Conservation (phyloP, 768 basidiomycete species). For the Fistulinella prunicolor region DNA sequence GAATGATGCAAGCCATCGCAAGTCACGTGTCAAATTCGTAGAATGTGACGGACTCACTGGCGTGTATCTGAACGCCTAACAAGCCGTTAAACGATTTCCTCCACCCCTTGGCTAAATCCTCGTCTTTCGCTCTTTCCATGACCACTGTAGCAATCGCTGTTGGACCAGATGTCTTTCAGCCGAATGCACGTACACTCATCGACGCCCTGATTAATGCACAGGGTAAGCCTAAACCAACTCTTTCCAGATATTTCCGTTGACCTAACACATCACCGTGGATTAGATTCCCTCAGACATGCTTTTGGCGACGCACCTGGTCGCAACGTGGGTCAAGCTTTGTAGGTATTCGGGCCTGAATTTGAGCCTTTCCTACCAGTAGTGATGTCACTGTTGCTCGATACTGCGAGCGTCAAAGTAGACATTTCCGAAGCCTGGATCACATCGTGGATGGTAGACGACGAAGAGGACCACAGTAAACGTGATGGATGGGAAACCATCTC, state of each 20-base stretch:
- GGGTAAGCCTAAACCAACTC: conserved; percentile 53
- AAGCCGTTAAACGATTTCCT: no score
- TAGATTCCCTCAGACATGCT: conserved; percentile 74
- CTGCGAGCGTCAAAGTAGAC: conserved; percentile 79
- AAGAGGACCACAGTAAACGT: conserved; percentile 51
- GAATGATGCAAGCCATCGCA: conserved; percentile 61
- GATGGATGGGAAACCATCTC: conserved; percentile 80
- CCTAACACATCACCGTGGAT: not conserved
- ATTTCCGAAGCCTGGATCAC: conserved; percentile 41
- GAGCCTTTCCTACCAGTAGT: conserved; percentile 84
- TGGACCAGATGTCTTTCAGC: conserved; percentile 73
- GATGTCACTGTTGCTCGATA: conserved; percentile 72
- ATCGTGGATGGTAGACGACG: conserved; percentile 43
- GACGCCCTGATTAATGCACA: conserved; percentile 75
- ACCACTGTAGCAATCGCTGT: conserved; percentile 71
- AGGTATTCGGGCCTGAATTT: conserved; percentile 80
- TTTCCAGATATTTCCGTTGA: not conserved
- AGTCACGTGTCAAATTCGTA: conserved; percentile 80
- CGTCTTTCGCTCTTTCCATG: not conserved
- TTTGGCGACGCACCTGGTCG: conserved; percentile 70
- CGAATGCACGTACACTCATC: conserved; percentile 69
- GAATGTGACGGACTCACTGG: conserved; percentile 88
- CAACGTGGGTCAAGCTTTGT: conserved; percentile 88
- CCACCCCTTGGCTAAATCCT: not conserved
- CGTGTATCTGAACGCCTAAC: conserved; percentile 36